These are phyloP conservation scores for Herpetomonas tarakana DNA, from an alignment of 208 protist genomes.

Conservation along the genomic window DNA sequence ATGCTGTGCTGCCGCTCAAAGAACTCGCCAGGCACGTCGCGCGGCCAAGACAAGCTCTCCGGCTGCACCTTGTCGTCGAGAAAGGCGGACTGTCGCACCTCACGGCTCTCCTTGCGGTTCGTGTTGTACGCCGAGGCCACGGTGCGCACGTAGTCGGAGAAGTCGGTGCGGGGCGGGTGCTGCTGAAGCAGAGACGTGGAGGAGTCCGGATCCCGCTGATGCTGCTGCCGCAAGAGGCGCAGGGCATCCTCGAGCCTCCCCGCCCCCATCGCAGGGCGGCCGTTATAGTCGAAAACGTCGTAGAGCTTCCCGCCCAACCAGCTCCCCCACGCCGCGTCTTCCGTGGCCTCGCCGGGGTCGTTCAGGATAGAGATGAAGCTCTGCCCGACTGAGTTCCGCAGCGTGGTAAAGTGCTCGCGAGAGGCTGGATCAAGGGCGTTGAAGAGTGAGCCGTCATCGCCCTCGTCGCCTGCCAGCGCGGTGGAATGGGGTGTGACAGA, in stretches of 20 bases:
- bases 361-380: slow-evolving; percentile 91
- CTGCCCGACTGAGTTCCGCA: slow-evolving; percentile 78
- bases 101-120: slow-evolving; percentile 46
- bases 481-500: not conserved
- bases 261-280: not conserved
- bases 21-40: slow-evolving; percentile 48
- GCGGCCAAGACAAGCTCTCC: slow-evolving; percentile 57
- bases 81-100: slow-evolving; percentile 1
- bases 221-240: slow-evolving; percentile 5
- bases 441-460: slow-evolving; percentile 32
- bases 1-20: slow-evolving; percentile 29
- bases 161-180: slow-evolving; percentile 41
- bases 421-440: slow-evolving; percentile 61
- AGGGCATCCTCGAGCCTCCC: slow-evolving; percentile 25
- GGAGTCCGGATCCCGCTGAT: slow-evolving; percentile 27
- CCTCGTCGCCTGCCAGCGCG: not conserved
- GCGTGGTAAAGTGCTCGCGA: slow-evolving; percentile 59
- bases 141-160: slow-evolving; percentile 62
- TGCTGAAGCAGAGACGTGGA: slow-evolving; percentile 39
- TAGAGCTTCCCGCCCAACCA: slow-evolving; percentile 73
- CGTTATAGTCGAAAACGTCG: slow-evolving; percentile 64
- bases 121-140: slow-evolving; percentile 61
- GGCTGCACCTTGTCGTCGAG: not conserved
- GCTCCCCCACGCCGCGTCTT: slow-evolving; percentile 35
- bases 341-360: slow-evolving; percentile 42